These are phyloP conservation scores for Kwoniella europaea DNA, from an alignment of 768 basidiomycete species.

Conservation along the genomic window DNA sequence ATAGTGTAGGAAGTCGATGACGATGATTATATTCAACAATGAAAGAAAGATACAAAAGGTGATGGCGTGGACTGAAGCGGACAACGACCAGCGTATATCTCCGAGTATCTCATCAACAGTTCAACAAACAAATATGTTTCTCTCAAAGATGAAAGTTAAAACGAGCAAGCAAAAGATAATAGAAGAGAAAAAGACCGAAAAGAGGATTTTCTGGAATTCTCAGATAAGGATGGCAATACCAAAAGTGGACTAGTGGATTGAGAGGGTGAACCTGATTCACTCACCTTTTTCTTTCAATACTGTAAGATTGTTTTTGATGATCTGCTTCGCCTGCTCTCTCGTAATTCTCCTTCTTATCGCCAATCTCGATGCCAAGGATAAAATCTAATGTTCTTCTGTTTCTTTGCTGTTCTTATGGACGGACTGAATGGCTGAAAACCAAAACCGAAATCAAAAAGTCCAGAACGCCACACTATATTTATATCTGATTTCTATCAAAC, in stretches of 20 bases:
- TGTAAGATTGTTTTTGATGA: too few species aligned
- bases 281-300: not conserved
- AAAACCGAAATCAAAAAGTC: not conserved
- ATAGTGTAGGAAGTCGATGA: not conserved
- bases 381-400: not conserved
- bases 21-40: not conserved
- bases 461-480: not conserved
- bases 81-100: conserved; percentile 7
- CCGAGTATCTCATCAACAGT: not conserved
- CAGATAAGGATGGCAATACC: not conserved
- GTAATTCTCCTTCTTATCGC: not conserved
- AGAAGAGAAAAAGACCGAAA: not conserved
- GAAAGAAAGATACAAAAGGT: not conserved
- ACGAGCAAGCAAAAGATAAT: not conserved
- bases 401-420: not conserved
- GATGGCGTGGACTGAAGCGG: not conserved
- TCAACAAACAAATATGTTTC: not conserved
- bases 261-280: conserved; percentile 1
- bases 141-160: not conserved
- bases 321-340: too few species aligned
- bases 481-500: not conserved
- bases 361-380: not conserved
- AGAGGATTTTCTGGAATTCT: not conserved
- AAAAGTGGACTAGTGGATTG: conserved; percentile 3
- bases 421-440: not conserved